Conservation (phyloP, 176 grass and related monocot genomes). For the Tillandsia leiboldiana region DNA sequence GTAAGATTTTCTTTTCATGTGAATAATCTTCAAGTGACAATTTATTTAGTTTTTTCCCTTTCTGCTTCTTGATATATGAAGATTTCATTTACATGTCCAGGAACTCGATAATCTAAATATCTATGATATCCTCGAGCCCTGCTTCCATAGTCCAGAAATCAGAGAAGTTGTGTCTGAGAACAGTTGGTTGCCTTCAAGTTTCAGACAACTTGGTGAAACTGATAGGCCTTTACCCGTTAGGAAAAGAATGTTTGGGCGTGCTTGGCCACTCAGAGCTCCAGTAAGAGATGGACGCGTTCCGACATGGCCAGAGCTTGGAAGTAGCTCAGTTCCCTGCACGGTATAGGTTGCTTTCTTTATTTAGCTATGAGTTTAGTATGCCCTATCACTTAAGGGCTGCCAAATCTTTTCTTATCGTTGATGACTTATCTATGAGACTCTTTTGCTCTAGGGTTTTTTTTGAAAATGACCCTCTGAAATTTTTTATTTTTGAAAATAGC, state of each 20-base stretch:
- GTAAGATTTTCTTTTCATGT: conserved; percentile 32
- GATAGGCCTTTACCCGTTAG: conserved; percentile 58
- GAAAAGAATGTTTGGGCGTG: conserved; percentile 82
- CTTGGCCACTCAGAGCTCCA: conserved; percentile 87
- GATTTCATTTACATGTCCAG: conserved; percentile 28
- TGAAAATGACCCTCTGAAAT: too few species aligned
- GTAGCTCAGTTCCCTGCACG: conserved; percentile 68
- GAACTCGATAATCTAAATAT: conserved; percentile 46
- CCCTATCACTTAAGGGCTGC: too few species aligned
- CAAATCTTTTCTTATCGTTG: too few species aligned
- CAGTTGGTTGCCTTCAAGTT: conserved; percentile 47
- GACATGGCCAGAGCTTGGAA: conserved; percentile 70
- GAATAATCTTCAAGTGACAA: background rate
- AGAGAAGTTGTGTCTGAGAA: conserved; percentile 23
- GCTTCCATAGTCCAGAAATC: conserved; percentile 47
- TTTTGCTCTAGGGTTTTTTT: too few species aligned
- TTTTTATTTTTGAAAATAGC: too few species aligned
- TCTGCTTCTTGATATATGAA: conserved; percentile 2
- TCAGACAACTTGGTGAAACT: conserved; percentile 69
- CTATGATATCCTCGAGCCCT: conserved; percentile 92
- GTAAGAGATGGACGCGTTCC: conserved; percentile 71
- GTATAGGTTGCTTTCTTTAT: conserved; percentile 13
- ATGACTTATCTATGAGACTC: too few species aligned
- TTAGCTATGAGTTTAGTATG: too few species aligned
- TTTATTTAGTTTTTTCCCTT: background rate